Evolutionary conservation across 1,139 yeast genomes (phyloP).

Genomic region (Sugiyamaella sp.): DNA sequence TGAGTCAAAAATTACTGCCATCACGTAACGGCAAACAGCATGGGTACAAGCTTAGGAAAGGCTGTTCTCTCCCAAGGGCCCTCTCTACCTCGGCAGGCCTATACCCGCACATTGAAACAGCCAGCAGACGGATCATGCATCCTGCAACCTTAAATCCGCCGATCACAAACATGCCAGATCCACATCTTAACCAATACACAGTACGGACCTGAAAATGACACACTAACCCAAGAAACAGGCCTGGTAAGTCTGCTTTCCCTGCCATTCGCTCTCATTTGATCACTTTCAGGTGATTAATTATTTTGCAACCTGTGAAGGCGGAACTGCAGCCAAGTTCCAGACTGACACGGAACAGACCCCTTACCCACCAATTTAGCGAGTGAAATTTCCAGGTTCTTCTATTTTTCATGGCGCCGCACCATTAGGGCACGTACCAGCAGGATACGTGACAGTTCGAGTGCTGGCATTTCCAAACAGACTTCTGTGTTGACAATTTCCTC

Average conservation of each 20-base stretch:
- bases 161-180: not conserved
- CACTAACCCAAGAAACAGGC: not conserved
- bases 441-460: not conserved
- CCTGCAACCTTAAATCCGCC: conserved; percentile 12
- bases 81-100: not conserved
- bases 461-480: conserved; percentile 13
- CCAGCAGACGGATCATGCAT: not conserved
- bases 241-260: not conserved
- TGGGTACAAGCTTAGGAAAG: no score
- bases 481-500: not conserved
- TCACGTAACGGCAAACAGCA: no score
- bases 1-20: no score
- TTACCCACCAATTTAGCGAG: conserved; percentile 3
- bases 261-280: no score
- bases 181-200: not conserved
- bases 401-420: conserved; percentile 18
- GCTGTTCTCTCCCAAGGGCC: no score
- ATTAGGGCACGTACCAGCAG: conserved; percentile 13
- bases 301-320: not conserved
- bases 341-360: not conserved
- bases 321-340: not conserved
- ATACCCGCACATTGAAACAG: not conserved
- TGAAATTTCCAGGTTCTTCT: conserved; percentile 14
- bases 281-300: no score
- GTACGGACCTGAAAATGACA: no score